Conservation (phyloP, 257 asterid genomes). For the Nicotiana otophora region DNA sequence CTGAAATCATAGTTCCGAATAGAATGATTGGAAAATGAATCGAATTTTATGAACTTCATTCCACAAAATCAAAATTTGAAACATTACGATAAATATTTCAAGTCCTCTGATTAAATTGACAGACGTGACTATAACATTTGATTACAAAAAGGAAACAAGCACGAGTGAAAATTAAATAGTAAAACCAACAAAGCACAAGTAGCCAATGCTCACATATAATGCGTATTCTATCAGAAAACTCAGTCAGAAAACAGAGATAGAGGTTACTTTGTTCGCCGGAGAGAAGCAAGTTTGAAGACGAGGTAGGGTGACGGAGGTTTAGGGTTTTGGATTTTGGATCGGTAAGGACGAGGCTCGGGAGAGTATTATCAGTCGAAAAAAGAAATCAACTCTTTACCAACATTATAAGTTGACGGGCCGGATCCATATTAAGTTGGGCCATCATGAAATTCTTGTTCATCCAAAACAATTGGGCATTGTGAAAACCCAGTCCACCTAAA, state of each 20-base stretch:
- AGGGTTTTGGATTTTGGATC: slow-evolving; percentile 3
- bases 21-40: not conserved
- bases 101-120: not conserved
- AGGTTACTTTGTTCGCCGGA: not conserved
- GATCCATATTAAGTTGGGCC: not conserved
- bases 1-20: not conserved
- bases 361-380: not conserved
- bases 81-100: not conserved
- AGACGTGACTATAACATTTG: not conserved
- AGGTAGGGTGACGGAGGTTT: not conserved
- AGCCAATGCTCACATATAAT: not conserved
- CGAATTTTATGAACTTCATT: not conserved
- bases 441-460: not conserved
- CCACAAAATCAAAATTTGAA: not conserved
- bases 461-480: not conserved
- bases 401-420: not conserved
- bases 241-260: not conserved
- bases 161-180: not conserved
- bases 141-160: not conserved
- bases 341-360: not conserved
- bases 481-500: not conserved
- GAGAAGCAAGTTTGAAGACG: not conserved
- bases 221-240: not conserved
- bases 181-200: not conserved
- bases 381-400: not conserved